Base-by-base conservation (phyloP, 1,139 yeast species). In the Groenewaldozyma auringiensis region DNA sequence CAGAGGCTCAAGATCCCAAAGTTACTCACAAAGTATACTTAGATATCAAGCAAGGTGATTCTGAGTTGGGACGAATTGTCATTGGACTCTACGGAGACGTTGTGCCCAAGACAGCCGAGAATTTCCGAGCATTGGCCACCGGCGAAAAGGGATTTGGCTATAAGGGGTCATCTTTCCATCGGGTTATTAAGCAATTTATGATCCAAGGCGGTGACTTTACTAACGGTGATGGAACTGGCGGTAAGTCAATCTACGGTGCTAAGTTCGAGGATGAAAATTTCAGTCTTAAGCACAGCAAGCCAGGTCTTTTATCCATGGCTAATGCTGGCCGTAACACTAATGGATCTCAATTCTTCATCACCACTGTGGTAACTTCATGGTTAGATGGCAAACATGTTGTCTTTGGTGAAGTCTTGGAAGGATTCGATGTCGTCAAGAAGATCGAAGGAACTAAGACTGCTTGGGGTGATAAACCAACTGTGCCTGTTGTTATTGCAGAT, bases 191-290 rank as follows among this genome's bases (percentile, higher is more conserved):
- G 62, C 77, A 83, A 62, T 88, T 88, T 72, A 88, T 88, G 96
- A 77, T 88, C 67, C 96, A 88, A 74, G 96, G 96, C 69, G 96
- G 96, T 73, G 96, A 88, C 70, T 87, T 88, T 74, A 87, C 95
- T 68, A 75, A 82, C 65, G 82, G 87, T 63, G 84, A 82, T 68
- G 96, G 96, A 58, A 84, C 94, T 60, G 96, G 96, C 66, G 96
- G 96, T 66, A 85, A 85, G 74, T 84, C 95, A 50, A 88, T 89
- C 73, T 88, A 87, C 74, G 96, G 96, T 58, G 75, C 72, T 63
- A 83, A 79, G 70, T 88, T 88, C 67, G 78, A 81, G 47, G 96
- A 88, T 63, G 96, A 88, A 74, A 87, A 86, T 79, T 88, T 88
- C 66, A 53, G 69, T 62, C 75, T 81, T 73, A 84, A 71, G 68